A percentile compares a stretch with the other conserved stretches of the same genome.
Evolutionary conservation across 2,329 filamentous ascomycete genomes (phyloP).

Genomic region (Byssochlamys sp.): DNA sequence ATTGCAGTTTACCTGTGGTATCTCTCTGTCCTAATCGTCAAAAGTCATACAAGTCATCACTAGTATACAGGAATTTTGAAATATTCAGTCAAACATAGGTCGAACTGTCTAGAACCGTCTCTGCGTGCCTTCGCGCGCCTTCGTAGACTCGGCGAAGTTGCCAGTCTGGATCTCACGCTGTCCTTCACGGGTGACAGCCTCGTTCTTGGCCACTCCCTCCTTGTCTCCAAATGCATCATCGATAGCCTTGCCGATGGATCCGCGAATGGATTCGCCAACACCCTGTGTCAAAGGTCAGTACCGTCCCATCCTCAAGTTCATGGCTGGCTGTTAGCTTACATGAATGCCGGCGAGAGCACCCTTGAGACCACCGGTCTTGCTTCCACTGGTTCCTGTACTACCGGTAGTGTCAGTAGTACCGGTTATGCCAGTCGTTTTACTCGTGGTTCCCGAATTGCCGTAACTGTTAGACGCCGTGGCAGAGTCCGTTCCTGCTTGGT

Average conservation of each 20-base stretch:
- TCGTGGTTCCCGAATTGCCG: background rate
- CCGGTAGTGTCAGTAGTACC: slow-evolving; percentile 1
- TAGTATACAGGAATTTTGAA: background rate
- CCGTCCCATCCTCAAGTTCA: background rate
- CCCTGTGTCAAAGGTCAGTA: slow-evolving; percentile 18
- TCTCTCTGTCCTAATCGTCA: background rate
- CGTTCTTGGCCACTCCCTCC: slow-evolving; percentile 27
- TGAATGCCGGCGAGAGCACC: slow-evolving; percentile 24
- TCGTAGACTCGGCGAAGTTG: slow-evolving; percentile 14
- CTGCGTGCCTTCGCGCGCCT: slow-evolving; percentile 7
- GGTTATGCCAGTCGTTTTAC: background rate
- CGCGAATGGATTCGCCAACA: slow-evolving; percentile 32
- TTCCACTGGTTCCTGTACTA: slow-evolving; percentile 6
- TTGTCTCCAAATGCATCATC: slow-evolving; percentile 30
- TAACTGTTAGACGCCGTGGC: background rate
- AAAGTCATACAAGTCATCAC: background rate
- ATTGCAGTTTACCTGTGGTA: background rate
- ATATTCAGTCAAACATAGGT: background rate
- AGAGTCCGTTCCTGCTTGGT: slow-evolving; percentile 1
- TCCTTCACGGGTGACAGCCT: slow-evolving; percentile 26
- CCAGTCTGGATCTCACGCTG: slow-evolving; percentile 25
- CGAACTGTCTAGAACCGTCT: background rate
- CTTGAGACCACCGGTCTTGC: slow-evolving; percentile 12
- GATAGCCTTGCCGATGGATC: slow-evolving; percentile 26
- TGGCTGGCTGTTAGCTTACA: slow-evolving; percentile 16